Conservation (phyloP, 2,329 filamentous ascomycete genomes). For the Fusarium sp. region DNA sequence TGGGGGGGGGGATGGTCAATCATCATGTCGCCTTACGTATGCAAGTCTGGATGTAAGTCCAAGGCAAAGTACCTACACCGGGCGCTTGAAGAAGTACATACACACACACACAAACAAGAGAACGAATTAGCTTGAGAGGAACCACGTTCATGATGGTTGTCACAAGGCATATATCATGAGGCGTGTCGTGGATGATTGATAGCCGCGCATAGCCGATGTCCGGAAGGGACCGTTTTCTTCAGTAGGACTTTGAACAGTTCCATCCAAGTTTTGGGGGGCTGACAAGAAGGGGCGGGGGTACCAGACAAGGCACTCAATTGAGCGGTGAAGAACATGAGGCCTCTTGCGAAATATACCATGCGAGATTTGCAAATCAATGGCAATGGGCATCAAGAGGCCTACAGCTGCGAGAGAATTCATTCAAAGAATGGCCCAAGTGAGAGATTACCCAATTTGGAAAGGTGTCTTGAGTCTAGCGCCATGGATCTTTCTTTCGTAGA, state of each 20-base stretch:
- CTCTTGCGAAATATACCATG: background rate
- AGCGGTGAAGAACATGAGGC: background rate
- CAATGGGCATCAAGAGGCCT: background rate
- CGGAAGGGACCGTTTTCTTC: slow-evolving; percentile 7
- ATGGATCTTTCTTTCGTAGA: background rate
- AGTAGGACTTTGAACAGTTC: background rate
- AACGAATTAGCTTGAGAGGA: background rate
- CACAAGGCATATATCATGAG: background rate
- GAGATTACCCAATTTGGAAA: slow-evolving; percentile 33
- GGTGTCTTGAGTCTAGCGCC: slow-evolving; percentile 25
- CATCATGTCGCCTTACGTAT: background rate
- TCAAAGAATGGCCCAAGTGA: slow-evolving; percentile 24
- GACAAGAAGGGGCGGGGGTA: background rate
- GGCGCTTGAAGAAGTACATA: background rate
- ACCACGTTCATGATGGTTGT: background rate
- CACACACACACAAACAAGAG: background rate
- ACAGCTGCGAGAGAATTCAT: background rate
- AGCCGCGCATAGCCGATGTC: slow-evolving; percentile 30
- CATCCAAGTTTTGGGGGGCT: background rate
- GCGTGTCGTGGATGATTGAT: slow-evolving; percentile 9
- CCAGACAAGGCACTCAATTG: no score
- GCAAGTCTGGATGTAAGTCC: background rate
- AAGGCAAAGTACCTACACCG: background rate
- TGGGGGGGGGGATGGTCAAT: background rate
- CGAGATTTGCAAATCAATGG: background rate